phyloP scores from a whole-genome alignment of 2,329 filamentous ascomycete genomes.

The Juglanconis oblonga region DNA sequence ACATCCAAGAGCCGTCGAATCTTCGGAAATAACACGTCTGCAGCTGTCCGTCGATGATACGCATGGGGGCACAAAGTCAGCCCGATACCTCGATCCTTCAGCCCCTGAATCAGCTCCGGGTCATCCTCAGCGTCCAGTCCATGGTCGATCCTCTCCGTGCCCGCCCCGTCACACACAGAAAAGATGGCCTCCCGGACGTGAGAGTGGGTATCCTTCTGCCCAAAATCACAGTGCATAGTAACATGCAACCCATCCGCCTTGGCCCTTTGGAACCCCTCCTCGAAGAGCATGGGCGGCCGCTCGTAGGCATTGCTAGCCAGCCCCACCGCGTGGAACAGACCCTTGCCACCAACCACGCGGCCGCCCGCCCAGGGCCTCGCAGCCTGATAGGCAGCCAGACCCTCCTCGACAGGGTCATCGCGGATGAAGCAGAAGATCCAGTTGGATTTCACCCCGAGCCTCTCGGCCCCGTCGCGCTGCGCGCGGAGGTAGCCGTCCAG shows the following conservation, averaged over 20 bases:
- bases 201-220: constrained; percentile 43
- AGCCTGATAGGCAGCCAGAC: constrained; percentile 34
- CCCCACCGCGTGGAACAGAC: constrained; percentile 43
- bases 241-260: constrained; percentile 39
- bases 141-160: constrained; percentile 39
- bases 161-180: constrained; percentile 28
- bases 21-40: constrained; percentile 40
- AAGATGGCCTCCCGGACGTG: constrained; percentile 38
- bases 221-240: constrained; percentile 51
- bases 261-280: constrained; percentile 35
- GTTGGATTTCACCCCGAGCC: constrained; percentile 28
- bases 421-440: constrained; percentile 44
- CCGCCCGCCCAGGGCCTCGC: constrained; percentile 35
- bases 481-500: constrained; percentile 35
- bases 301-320: constrained; percentile 45
- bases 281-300: constrained; percentile 42
- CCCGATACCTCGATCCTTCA: constrained; percentile 31
- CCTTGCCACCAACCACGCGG: constrained; percentile 27
- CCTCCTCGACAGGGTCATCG: constrained; percentile 36
- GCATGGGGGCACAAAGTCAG: constrained; percentile 41
- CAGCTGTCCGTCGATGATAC: constrained; percentile 39
- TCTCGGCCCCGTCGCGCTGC: constrained; percentile 26
- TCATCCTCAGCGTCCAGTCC: constrained; percentile 37
- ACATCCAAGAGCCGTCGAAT: constrained; percentile 40
- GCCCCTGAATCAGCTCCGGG: constrained; percentile 29